Evolutionary conservation across 805 yeast species (phyloP), one percentile per base, ranked within the genome.

Genomic region (Wickerhamiella bombiphila): DNA sequence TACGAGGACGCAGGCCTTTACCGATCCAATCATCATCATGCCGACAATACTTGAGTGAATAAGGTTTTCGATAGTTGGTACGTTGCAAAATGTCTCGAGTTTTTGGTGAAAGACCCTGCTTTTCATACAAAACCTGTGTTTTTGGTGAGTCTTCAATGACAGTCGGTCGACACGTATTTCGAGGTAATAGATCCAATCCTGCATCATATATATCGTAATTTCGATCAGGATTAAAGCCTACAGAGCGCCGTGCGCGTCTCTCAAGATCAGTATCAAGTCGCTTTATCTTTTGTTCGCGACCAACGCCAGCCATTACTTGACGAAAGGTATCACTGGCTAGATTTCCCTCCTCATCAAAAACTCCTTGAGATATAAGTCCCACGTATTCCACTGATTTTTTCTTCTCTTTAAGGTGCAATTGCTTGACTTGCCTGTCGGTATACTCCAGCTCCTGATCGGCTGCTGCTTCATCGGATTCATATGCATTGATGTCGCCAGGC

Each of bases 31-130:
- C 19, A 24, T 43, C 46, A 16, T 41, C 42, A 20, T 20, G 11
- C 11, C 11, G 32, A 30, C 28, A 11, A 24, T 21, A 36, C 7
- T n/a, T 3, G 25, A 43, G 28, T 8, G 37, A 21, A 11, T 30
- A 36, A 13, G 45, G 45, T 3, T 33, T 38, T 4, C 20, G 29
- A 34, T 32, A 44, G 26, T 44, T 45, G 6, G 49, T 35, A 4
- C 49, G 39, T 26, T 3, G 14, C 11, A 45, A 31, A 3, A 45
- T 28, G 3, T 21, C 11, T 19, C 11, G 28, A 3, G 42, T 31
- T 3, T 11, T 17, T 4, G 4, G 24, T n/a, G 33, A 19, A 4
- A 41, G 21, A 8, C 3, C 2, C 13, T 26, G 24, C 33, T 13
- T 17, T 3, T 18, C 26, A 17, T 37, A 41, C 9, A 37, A 3